Conservation (phyloP, 129 eudicot species). For the Apium graveolens region DNA sequence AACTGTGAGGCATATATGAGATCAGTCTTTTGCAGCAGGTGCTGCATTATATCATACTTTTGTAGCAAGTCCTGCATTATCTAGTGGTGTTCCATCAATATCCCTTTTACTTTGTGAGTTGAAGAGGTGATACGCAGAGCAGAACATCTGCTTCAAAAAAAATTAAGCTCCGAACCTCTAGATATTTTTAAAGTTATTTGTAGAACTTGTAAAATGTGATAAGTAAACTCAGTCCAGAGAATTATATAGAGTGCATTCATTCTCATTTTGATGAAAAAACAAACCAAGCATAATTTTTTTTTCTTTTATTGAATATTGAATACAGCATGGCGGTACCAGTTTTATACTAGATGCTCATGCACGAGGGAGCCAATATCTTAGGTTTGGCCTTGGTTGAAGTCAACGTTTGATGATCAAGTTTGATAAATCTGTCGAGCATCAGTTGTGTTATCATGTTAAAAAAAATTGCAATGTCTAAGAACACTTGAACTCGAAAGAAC, state of each 20-base stretch:
- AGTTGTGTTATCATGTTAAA: too few relatives aligned
- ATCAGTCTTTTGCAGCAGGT: not conserved
- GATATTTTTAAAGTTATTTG: not conserved
- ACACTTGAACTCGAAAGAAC: too few relatives aligned
- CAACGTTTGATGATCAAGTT: too few relatives aligned
- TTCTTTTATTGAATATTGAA: too few relatives aligned
- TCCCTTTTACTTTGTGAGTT: not conserved
- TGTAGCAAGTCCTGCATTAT: constrained; percentile 5
- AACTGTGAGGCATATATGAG: not conserved
- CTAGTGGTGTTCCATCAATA: constrained; percentile 2
- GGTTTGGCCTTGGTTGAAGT: too few relatives aligned
- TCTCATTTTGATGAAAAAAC: not conserved
- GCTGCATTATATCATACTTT: not conserved
- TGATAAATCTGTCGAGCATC: too few relatives aligned
- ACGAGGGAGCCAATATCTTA: too few relatives aligned
- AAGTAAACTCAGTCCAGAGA: not conserved
- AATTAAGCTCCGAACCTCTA: not conserved
- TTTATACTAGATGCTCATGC: too few relatives aligned
- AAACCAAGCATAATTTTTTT: not conserved
- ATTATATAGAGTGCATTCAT: not conserved
- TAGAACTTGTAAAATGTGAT: not conserved
- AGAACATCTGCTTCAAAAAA: not conserved
- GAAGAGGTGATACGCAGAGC: not conserved
- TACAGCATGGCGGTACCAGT: too few relatives aligned
- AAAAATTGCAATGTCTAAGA: too few relatives aligned